A percentile compares a stretch with the other conserved stretches of the same genome.
Evolutionary conservation across 2,329 filamentous ascomycete genomes (phyloP).

Genomic region (Diaporthe citrichinensis): DNA sequence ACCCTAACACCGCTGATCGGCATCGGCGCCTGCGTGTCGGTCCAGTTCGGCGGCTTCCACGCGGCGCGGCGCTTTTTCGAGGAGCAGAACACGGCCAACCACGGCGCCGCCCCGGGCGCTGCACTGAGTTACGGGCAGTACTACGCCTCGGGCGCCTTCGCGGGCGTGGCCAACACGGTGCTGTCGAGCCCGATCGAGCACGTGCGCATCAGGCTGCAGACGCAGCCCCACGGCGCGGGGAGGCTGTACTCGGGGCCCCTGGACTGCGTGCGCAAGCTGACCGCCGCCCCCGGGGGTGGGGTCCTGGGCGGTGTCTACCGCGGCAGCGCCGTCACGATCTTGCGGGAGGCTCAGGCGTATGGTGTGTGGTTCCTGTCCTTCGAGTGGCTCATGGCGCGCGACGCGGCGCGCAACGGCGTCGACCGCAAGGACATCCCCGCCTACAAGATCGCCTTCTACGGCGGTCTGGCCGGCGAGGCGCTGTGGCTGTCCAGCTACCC

Average conservation of each 20-base stretch:
- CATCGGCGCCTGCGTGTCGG: conserved; percentile 97
- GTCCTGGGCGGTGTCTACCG: conserved; percentile 85
- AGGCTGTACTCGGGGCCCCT: conserved; percentile 86
- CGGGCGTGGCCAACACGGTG: conserved; percentile 89
- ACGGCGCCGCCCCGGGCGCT: conserved; percentile 70
- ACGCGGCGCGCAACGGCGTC: conserved; percentile 83
- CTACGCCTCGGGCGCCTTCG: conserved; percentile 91
- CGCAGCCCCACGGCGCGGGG: conserved; percentile 88
- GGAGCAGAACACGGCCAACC: conserved; percentile 73
- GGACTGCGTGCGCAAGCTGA: conserved; percentile 92
- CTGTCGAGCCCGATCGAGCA: conserved; percentile 96
- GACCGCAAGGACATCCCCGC: conserved; percentile 83
- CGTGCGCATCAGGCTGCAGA: conserved; percentile 94
- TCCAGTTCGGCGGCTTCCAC: conserved; percentile 98
- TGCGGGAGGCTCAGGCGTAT: conserved; percentile 94
- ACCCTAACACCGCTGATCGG: conserved; percentile 94
- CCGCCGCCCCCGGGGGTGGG: conserved; percentile 71
- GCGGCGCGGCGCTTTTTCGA: conserved; percentile 90
- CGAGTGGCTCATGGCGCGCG: conserved; percentile 95
- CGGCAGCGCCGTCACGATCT: conserved; percentile 86
- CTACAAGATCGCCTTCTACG: conserved; percentile 91
- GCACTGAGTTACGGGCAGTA: conserved; percentile 87
- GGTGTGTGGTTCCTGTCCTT: conserved; percentile 96
- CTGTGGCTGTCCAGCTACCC: conserved; percentile 96
- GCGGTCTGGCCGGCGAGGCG: conserved; percentile 92